These are phyloP conservation scores for Noccaea caerulescens DNA, from an alignment of 345 rosid genomes.

Conservation along the genomic window DNA sequence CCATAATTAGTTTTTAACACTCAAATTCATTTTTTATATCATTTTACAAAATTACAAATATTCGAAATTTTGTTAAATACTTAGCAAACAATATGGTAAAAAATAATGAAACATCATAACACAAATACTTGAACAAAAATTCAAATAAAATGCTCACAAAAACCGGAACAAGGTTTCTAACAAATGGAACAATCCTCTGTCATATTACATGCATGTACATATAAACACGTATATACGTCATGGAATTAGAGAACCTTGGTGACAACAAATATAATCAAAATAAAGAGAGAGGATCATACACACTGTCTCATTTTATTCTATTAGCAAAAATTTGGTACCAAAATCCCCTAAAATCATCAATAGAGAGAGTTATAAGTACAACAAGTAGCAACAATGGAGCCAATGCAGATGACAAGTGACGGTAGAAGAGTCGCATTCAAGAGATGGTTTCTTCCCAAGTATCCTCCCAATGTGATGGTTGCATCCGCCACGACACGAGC, in stretches of 20 bases:
- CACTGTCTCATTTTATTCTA: conserved; percentile 30
- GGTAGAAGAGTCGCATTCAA: conserved; percentile 89
- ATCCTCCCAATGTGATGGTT: conserved; percentile 92
- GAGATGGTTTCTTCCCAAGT: conserved; percentile 66
- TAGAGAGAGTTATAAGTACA: conserved; percentile 93
- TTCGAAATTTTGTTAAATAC: too few relatives aligned
- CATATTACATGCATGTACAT: neutral
- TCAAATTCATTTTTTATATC: too few relatives aligned
- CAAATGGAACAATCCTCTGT: neutral
- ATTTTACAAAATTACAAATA: too few relatives aligned
- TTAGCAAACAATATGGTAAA: too few relatives aligned
- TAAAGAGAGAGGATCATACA: conserved; percentile 28
- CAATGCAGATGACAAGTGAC: conserved; percentile 70
- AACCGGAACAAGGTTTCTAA: conserved; percentile 6
- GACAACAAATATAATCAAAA: conserved; percentile 17
- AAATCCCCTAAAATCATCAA: conserved; percentile 51
- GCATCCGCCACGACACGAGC: conserved; percentile 97
- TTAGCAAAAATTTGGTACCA: conserved; percentile 10
- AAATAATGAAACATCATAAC: too few relatives aligned
- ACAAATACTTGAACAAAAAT: neutral
- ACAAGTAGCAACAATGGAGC: conserved; percentile 84
- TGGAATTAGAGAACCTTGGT: conserved; percentile 2
- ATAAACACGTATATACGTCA: neutral
- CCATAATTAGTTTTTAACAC: too few relatives aligned
- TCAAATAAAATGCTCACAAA: conserved; percentile 16